phyloP scores from a whole-genome alignment of 2,329 filamentous ascomycete genomes.

The Sporothrix luriei region DNA sequence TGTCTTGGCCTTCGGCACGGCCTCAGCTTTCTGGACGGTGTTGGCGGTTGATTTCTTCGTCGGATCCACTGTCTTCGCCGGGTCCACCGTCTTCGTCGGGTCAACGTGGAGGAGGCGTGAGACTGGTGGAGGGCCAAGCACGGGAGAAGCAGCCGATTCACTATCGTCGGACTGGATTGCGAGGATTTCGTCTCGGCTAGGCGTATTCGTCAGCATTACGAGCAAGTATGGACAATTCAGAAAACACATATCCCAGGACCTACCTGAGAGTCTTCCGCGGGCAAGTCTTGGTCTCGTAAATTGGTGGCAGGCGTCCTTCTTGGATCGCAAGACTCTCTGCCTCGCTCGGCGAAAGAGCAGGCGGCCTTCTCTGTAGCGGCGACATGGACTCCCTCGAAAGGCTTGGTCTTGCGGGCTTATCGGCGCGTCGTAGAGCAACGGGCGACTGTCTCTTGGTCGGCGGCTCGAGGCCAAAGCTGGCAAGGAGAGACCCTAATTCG shows the following conservation, averaged over 20 bases:
- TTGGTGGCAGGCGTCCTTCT: slow-evolving; percentile 64
- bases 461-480: slow-evolving; percentile 64
- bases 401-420: slow-evolving; percentile 49
- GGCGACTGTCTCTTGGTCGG: slow-evolving; percentile 54
- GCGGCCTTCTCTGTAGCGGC: slow-evolving; percentile 53
- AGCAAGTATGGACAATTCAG: not conserved
- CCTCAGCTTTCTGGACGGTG: not conserved
- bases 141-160: slow-evolving; percentile 63
- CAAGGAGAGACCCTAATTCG: slow-evolving; percentile 69
- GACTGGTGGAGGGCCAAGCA: slow-evolving; percentile 66
- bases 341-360: slow-evolving; percentile 60
- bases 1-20: not conserved
- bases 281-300: slow-evolving; percentile 69
- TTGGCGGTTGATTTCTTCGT: slow-evolving; percentile 39
- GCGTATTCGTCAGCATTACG: slow-evolving; percentile 40
- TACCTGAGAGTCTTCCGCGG: slow-evolving; percentile 70
- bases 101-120: slow-evolving; percentile 50
- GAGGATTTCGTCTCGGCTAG: slow-evolving; percentile 63
- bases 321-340: slow-evolving; percentile 54
- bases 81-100: not conserved
- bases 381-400: slow-evolving; percentile 26
- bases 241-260: slow-evolving; percentile 39
- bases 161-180: slow-evolving; percentile 57
- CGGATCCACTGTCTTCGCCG: slow-evolving; percentile 39
- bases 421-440: slow-evolving; percentile 48